phyloP scores from a whole-genome alignment of 2,329 filamentous ascomycete genomes.

The Penicillium expansum region DNA sequence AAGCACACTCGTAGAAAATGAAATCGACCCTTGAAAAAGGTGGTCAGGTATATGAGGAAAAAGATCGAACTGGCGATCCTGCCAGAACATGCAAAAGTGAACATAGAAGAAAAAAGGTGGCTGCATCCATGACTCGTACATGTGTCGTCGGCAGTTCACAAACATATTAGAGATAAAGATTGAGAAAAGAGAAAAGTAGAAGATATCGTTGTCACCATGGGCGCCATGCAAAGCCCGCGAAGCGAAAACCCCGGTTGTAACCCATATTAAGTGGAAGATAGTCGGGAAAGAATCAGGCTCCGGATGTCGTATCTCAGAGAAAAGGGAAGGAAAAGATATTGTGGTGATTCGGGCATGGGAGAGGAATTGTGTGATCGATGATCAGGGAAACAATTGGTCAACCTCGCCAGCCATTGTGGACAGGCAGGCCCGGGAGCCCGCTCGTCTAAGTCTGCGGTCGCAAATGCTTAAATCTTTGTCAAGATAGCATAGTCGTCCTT shows the following conservation, averaged over 20 bases:
- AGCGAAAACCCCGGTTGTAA: not conserved
- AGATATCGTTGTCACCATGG: conserved; percentile 8
- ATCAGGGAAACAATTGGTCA: conserved; percentile 4
- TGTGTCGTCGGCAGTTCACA: conserved; percentile 1
- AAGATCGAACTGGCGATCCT: conserved; percentile 8
- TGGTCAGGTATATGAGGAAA: conserved; percentile 6
- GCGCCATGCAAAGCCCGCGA: conserved; percentile 10
- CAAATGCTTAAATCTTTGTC: not conserved
- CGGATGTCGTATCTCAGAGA: conserved; percentile 6
- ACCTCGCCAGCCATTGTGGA: conserved; percentile 3
- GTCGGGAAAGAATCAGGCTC: conserved; percentile 1
- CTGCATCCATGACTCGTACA: conserved; percentile 14
- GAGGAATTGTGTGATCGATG: not conserved
- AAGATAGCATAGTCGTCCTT: not conserved
- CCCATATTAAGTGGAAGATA: conserved; percentile 8
- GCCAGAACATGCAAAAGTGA: conserved; percentile 8
- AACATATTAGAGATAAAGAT: conserved; percentile 5
- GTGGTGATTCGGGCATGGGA: conserved; percentile 1
- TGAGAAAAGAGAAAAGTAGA: not conserved
- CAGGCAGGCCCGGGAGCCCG: not conserved
- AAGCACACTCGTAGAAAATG: not conserved
- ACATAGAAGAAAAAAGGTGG: not conserved
- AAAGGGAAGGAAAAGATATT: conserved; percentile 5
- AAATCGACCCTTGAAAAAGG: not conserved
- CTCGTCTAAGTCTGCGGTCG: not conserved